phyloP scores from a whole-genome alignment of 495 filamentous ascomycete genomes.

The Diplogelasinospora grovesii region DNA sequence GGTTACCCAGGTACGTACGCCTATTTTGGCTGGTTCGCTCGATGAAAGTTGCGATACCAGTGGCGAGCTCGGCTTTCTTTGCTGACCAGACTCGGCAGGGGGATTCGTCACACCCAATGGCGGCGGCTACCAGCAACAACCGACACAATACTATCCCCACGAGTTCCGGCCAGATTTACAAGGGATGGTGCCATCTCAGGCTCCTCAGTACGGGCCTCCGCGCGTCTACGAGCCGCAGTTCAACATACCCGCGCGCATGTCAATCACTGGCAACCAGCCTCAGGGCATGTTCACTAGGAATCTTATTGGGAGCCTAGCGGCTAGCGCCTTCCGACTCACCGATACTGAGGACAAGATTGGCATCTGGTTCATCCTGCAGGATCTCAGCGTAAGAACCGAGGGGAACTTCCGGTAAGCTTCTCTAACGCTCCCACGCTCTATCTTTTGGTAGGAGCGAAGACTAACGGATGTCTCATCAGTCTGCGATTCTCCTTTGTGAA shows the following conservation, averaged over 20 bases:
- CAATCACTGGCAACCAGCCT: slow-evolving; percentile 38
- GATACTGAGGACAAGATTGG: slow-evolving; percentile 80
- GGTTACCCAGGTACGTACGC: slow-evolving; percentile 16
- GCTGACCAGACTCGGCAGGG: slow-evolving; percentile 1
- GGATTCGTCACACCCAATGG: slow-evolving; percentile 20
- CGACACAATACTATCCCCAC: slow-evolving; percentile 22
- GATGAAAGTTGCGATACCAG: too few species aligned
- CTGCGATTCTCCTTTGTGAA: slow-evolving; percentile 69
- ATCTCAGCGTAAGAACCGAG: slow-evolving; percentile 89
- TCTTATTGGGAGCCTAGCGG: slow-evolving; percentile 86
- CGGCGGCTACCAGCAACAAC: slow-evolving; percentile 19
- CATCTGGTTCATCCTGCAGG: slow-evolving; percentile 96
- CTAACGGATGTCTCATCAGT: slow-evolving; percentile 15
- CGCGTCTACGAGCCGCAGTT: slow-evolving; percentile 20
- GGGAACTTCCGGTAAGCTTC: slow-evolving; percentile 72
- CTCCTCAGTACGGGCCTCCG: slow-evolving; percentile 17
- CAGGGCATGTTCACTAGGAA: slow-evolving; percentile 95
- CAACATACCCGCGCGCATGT: slow-evolving; percentile 26
- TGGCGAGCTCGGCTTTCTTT: background rate
- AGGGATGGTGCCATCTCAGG: slow-evolving; percentile 12
- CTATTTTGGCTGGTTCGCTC: too few species aligned
- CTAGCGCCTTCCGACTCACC: slow-evolving; percentile 79
- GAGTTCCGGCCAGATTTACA: slow-evolving; percentile 19
- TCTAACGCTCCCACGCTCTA: background rate
- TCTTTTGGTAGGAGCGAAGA: too few species aligned